phyloP scores from a whole-genome alignment of 73 alveolate genomes.

The Paramecium bursaria region DNA sequence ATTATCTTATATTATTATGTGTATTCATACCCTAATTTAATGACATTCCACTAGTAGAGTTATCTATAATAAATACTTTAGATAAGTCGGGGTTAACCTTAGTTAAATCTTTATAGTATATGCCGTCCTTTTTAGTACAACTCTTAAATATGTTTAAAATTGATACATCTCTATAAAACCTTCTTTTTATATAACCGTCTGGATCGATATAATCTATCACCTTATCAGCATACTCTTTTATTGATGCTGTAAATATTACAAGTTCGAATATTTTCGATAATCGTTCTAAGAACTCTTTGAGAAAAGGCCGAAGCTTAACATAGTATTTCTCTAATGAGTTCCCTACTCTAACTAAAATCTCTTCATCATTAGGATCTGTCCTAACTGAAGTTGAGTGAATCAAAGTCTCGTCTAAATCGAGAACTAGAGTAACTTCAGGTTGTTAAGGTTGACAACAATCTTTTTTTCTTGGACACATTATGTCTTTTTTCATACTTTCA shows the following conservation, averaged over 20 bases:
- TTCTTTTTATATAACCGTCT: slow-evolving; percentile 26
- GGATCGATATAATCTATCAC: slow-evolving; percentile 90
- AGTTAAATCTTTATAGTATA: slow-evolving; percentile 45
- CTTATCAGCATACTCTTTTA: slow-evolving; percentile 78
- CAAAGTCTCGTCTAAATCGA: slow-evolving; percentile 74
- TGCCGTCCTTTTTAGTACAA: slow-evolving; percentile 58
- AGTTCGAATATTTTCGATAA: slow-evolving; percentile 66
- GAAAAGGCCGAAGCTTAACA: slow-evolving; percentile 76
- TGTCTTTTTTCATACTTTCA: slow-evolving; percentile 29
- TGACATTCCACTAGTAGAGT: slow-evolving; percentile 40
- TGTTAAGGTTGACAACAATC: slow-evolving; percentile 5
- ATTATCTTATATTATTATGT: slow-evolving; percentile 19
- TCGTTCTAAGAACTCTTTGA: slow-evolving; percentile 60
- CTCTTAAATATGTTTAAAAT: slow-evolving; percentile 19
- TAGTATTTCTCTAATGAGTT: slow-evolving; percentile 41
- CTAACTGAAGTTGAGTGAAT: slow-evolving; percentile 60
- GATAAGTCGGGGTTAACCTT: slow-evolving; percentile 14
- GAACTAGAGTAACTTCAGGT: slow-evolving; percentile 65
- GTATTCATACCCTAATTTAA: slow-evolving; percentile 8
- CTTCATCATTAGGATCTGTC: slow-evolving; percentile 60
- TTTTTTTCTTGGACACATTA: not conserved
- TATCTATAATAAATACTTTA: slow-evolving; percentile 40
- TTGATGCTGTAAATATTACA: slow-evolving; percentile 78
- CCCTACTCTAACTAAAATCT: slow-evolving; percentile 57
- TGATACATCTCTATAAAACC: slow-evolving; percentile 54